Evolutionary conservation across 1,139 yeast genomes (phyloP).

Genomic region (Suhomyces bokatorum): DNA sequence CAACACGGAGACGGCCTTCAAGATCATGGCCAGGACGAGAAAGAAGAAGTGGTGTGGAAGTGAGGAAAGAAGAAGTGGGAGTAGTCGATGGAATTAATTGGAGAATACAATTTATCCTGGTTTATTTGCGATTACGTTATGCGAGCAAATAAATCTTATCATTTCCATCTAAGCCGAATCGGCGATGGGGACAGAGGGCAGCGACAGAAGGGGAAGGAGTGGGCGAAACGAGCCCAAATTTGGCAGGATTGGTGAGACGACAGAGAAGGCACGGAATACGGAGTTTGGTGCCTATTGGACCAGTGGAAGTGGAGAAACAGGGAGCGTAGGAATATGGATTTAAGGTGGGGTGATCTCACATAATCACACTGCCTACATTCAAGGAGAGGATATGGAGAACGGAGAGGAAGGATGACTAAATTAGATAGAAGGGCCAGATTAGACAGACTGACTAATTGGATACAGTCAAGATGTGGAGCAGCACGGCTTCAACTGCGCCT

Average conservation of each 20-base stretch:
- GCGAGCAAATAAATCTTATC: constrained; percentile 12
- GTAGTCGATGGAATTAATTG: background rate
- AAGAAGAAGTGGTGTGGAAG: background rate
- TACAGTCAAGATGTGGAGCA: background rate
- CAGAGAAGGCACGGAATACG: background rate
- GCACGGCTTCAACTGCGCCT: background rate
- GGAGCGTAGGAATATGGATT: no score
- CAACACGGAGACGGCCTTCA: constrained; percentile 3
- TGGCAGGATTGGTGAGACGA: background rate
- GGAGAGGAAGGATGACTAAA: no score
- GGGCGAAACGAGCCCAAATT: background rate
- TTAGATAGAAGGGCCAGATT: no score
- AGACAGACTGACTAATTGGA: no score
- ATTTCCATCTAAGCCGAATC: constrained; percentile 15
- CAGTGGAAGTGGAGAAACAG: background rate
- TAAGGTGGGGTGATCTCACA: background rate
- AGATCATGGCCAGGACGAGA: background rate
- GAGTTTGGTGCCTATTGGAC: background rate
- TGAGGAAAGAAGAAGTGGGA: background rate
- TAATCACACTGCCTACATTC: no score
- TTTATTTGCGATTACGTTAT: constrained; percentile 5
- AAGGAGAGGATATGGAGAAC: no score
- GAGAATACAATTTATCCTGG: background rate
- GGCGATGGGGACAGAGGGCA: constrained; percentile 4
- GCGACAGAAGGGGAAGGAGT: background rate